Evolutionary conservation across 1,284 basidiomycete species (phyloP).

Genomic region (Phylloporus sp.): DNA sequence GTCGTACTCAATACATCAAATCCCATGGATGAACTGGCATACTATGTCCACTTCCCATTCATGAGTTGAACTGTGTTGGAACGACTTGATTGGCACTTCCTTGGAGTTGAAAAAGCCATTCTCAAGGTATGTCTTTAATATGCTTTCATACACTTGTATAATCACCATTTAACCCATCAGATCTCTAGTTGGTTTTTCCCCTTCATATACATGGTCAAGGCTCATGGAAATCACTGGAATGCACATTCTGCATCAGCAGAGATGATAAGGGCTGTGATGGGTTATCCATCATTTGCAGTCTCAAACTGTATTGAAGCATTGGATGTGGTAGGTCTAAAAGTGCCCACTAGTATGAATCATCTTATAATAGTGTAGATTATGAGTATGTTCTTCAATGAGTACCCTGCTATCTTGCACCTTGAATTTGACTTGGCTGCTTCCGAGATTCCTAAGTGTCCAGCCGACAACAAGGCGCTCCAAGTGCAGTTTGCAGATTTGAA

Average conservation of each 20-base stretch:
- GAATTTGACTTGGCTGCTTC: not conserved
- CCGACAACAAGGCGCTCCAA: conserved; percentile 2
- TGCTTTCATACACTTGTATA: not conserved
- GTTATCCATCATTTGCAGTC: not conserved
- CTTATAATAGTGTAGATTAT: not conserved
- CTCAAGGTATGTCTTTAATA: not conserved
- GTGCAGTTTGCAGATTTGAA: not conserved
- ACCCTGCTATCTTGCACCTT: not conserved
- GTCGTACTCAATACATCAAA: not conserved
- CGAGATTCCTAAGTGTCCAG: not conserved
- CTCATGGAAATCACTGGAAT: conserved; percentile 2
- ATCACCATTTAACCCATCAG: not conserved
- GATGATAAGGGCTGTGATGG: conserved; percentile 8
- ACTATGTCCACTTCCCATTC: not conserved
- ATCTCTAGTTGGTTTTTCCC: conserved; percentile 3
- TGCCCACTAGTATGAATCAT: not conserved
- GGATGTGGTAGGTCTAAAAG: not conserved
- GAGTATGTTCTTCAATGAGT: conserved; percentile 3
- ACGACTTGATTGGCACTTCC: not conserved
- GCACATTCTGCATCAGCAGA: not conserved
- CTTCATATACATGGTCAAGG: conserved; percentile 2
- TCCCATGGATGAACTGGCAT: not conserved
- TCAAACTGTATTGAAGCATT: not conserved
- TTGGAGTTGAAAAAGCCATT: not conserved
- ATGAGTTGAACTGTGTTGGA: not conserved